Conservation (phyloP, 2,329 filamentous ascomycete species). For the Knufia petricola region DNA sequence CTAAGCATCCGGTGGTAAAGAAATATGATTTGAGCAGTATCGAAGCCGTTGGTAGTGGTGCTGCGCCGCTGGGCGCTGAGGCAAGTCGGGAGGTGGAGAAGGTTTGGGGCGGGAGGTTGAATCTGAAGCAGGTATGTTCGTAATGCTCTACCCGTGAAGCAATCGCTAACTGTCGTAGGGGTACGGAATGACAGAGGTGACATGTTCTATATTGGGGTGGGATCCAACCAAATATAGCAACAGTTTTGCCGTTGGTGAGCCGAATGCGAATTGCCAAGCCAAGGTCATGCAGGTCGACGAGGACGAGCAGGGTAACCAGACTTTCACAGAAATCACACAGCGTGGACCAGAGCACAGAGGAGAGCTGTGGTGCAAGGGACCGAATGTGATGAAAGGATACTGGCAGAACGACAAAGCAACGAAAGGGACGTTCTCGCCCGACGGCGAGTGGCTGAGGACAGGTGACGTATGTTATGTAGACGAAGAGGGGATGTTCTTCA, state of each 20-base stretch:
- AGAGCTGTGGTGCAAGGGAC: constrained; percentile 46
- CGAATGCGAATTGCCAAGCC: constrained; percentile 59
- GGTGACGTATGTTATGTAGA: constrained; percentile 47
- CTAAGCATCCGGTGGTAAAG: constrained; percentile 58
- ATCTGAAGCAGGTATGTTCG: constrained; percentile 44
- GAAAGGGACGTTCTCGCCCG: constrained; percentile 38
- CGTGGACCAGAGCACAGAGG: constrained; percentile 13
- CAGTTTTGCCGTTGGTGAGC: constrained; percentile 52
- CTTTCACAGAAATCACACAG: background rate
- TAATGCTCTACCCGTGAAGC: background rate
- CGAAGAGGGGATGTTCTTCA: constrained; percentile 29
- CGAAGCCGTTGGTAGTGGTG: constrained; percentile 51
- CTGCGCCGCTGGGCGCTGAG: constrained; percentile 57
- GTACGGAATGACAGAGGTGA: constrained; percentile 81
- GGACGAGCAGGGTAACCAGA: constrained; percentile 20
- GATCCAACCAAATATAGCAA: constrained; percentile 41
- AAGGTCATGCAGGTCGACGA: constrained; percentile 49
- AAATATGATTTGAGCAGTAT: constrained; percentile 62
- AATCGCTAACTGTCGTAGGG: constrained; percentile 40
- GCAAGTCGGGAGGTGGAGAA: constrained; percentile 49
- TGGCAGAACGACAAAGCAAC: constrained; percentile 50
- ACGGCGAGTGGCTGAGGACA: constrained; percentile 49
- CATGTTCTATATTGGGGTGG: constrained; percentile 60
- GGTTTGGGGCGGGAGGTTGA: constrained; percentile 43
- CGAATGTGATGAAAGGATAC: constrained; percentile 51